Evolutionary conservation across 176 grass and related monocot species (phyloP).

Genomic region (Aegilops longissima): DNA sequence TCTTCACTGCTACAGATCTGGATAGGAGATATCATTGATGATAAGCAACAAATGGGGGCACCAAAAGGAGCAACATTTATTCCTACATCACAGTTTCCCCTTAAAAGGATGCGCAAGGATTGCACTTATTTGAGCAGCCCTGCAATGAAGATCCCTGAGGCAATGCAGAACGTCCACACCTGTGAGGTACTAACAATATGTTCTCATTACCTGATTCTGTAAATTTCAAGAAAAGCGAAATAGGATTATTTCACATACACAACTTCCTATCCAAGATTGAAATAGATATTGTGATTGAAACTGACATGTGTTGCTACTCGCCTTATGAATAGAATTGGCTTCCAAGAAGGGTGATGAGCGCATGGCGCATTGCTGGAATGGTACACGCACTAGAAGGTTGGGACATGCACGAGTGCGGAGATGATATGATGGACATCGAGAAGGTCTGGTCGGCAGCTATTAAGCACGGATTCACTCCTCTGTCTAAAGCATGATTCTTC

Average conservation of each 20-base stretch:
- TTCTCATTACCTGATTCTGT: background rate
- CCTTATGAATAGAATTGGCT: slow-evolving; percentile 69
- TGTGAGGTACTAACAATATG: slow-evolving; percentile 62
- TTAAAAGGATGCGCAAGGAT: slow-evolving; percentile 61
- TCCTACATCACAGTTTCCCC: slow-evolving; percentile 66
- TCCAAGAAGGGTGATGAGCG: slow-evolving; percentile 96
- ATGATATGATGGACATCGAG: slow-evolving; percentile 54
- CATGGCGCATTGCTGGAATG: slow-evolving; percentile 80
- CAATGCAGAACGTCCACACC: slow-evolving; percentile 67
- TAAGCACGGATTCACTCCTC: slow-evolving; percentile 62
- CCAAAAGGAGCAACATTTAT: slow-evolving; percentile 58
- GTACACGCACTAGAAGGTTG: slow-evolving; percentile 70
- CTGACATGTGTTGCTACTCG: background rate
- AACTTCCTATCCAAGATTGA: background rate
- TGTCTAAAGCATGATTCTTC: slow-evolving; percentile 31
- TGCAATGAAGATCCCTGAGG: slow-evolving; percentile 77
- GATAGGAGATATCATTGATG: slow-evolving; percentile 74
- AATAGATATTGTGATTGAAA: background rate
- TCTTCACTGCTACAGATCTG: slow-evolving; percentile 50
- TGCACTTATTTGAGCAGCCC: slow-evolving; percentile 76
- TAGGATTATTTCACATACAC: background rate
- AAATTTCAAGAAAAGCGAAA: slow-evolving; percentile 1
- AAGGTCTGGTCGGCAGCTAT: slow-evolving; percentile 58
- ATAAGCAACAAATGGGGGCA: slow-evolving; percentile 58
- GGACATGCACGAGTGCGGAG: slow-evolving; percentile 73